Base-by-base conservation (phyloP, 2,329 filamentous ascomycete genomes). In the Verticillium nubilum region DNA sequence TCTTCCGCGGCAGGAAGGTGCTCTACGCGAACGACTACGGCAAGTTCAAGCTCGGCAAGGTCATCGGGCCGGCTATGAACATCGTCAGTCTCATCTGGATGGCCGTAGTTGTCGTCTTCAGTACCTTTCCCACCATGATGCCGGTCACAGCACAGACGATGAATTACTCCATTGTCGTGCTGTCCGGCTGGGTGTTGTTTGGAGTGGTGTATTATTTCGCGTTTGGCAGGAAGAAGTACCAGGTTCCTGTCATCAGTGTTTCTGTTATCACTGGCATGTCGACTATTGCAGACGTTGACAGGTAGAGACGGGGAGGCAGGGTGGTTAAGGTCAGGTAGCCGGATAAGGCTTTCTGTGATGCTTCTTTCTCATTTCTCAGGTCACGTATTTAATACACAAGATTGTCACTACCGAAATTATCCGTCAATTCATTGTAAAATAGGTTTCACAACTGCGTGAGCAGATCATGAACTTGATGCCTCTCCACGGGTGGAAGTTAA, bases 161-260 rank as follows among this genome's bases (percentile, higher is more conserved):
- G 76, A 81, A 81, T 52, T 80, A 81, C 59, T 72, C 73, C 0
- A 70, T 70, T 33, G 76, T 78, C 0, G 76, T 80, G 0, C 65
- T 79, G 63, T 67, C 67, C 3, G 76, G 72, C 0, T 79, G 75
- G 76, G 56, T 73, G 0, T 27, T 69, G 0, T 67, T 73, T 31
- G 75, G 76, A 0, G 65, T 66, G 0, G 29, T 68, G 2, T 78
- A 75, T 42, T 79, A 75, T 47, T 56, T 60, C 1, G 54, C 59
- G 0, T 56, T 56, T 4, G 70, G 69, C 0, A 63, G 60, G 15
- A 29, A 62, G 1, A 71, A 71, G 59, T 73, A 67, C 7, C 33
- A 68, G 54, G 66, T 72, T 19, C 68, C 69, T 19, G 53, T 37
- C 1, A 57, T 60, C 7, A 58, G 29, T 12, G 42, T 52, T 12